A percentile compares a stretch with the other conserved stretches of the same genome.
Evolutionary conservation across 2,329 filamentous ascomycete species (phyloP).

Genomic region (Cladosporium sp.): DNA sequence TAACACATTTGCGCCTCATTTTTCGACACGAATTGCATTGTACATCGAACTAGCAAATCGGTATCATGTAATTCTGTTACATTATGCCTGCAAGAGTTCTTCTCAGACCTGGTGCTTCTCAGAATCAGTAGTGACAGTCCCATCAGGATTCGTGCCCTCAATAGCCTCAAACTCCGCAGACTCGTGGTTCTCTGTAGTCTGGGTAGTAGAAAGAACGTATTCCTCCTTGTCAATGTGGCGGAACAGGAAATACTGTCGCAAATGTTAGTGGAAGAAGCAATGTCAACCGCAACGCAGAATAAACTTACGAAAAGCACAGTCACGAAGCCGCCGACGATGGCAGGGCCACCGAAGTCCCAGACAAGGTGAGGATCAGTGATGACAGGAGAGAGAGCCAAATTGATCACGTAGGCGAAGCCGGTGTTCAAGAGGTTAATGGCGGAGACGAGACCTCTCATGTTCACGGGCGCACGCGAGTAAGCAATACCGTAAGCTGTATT

Average conservation of each 20-base stretch:
- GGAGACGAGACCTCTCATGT: conserved; percentile 46
- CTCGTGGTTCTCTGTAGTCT: conserved; percentile 15
- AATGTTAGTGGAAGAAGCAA: neutral
- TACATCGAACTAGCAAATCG: neutral
- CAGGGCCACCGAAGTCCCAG: conserved; percentile 52
- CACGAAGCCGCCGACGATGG: conserved; percentile 50
- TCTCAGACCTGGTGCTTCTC: neutral
- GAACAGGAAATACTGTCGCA: conserved; percentile 10
- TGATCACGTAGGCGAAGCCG: conserved; percentile 42
- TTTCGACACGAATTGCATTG: neutral
- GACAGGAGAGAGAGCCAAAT: conserved; percentile 36
- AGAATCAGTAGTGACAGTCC: neutral
- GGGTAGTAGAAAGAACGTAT: conserved; percentile 16
- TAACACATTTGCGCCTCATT: neutral
- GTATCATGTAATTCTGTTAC: neutral
- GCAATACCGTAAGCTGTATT: conserved; percentile 44
- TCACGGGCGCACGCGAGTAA: conserved; percentile 44
- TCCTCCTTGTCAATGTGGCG: conserved; percentile 18
- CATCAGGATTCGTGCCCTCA: conserved; percentile 10
- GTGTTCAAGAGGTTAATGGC: conserved; percentile 46
- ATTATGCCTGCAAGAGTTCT: neutral
- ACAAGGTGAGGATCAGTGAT: conserved; percentile 51
- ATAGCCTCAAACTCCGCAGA: conserved; percentile 15
- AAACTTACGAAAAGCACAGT: conserved; percentile 45
- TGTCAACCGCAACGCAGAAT: neutral